Percentiles rank a stretch among this genome's conserved stretches.
phyloP scores from a whole-genome alignment of 106 monocot genomes.

The Phalaenopsis aphrodite region DNA sequence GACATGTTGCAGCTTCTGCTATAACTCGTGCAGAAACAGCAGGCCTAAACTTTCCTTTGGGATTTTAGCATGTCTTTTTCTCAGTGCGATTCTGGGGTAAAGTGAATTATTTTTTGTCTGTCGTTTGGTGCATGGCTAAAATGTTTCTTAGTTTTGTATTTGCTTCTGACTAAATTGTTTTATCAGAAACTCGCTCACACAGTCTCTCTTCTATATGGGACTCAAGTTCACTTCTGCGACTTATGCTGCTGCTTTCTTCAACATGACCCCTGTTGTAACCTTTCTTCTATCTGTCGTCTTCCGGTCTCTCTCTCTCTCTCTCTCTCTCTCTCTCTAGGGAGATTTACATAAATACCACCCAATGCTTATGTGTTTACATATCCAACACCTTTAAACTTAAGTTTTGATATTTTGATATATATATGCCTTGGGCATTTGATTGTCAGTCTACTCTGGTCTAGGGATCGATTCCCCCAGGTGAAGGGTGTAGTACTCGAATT shows the following conservation, averaged over 20 bases:
- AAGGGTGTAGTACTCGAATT: no score
- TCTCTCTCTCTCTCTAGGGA: no score
- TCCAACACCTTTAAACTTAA: no score
- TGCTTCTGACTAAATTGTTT: background rate
- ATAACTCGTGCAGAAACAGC: conserved; percentile 9
- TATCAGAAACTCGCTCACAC: conserved; percentile 42
- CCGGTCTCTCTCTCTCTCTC: conserved; percentile 20
- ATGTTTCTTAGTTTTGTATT: no score
- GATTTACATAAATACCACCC: no score
- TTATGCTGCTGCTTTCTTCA: conserved; percentile 51
- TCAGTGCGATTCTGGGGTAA: conserved; percentile 62
- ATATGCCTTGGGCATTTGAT: no score
- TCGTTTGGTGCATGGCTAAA: no score
- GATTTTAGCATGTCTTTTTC: conserved; percentile 37
- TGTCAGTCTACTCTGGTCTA: no score
- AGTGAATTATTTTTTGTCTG: background rate
- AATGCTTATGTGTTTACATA: no score
- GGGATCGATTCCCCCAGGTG: no score
- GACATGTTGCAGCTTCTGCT: no score
- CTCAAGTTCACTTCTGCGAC: conserved; percentile 51
- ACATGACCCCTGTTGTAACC: conserved; percentile 56
- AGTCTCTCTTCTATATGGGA: conserved; percentile 53
- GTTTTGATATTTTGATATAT: no score
- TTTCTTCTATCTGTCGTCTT: conserved; percentile 42
- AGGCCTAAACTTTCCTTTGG: conserved; percentile 46